Percentiles rank a stretch among this genome's conserved stretches.
These are phyloP conservation scores for Dissophora ornata DNA, from an alignment of 192 early-diverging fungal genomes.

Conservation along the genomic window DNA sequence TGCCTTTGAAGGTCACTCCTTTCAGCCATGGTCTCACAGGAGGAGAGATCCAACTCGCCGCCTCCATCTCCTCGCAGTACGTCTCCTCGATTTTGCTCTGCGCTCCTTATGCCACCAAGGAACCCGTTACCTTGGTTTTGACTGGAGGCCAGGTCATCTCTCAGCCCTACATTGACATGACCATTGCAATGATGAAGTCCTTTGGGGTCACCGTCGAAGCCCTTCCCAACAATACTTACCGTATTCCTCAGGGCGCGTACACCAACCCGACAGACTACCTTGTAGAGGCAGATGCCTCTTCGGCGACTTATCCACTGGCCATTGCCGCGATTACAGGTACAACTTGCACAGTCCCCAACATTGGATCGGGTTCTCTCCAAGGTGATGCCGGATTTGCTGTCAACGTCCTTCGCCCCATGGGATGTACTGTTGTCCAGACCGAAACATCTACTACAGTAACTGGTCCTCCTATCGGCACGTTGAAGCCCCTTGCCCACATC, in stretches of 20 bases:
- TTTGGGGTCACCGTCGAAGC: constrained; percentile 89
- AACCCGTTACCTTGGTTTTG: constrained; percentile 83
- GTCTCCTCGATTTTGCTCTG: constrained; percentile 96
- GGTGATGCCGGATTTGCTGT: constrained; percentile 93
- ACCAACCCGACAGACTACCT: constrained; percentile 85
- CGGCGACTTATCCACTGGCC: constrained; percentile 97
- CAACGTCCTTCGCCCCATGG: constrained; percentile 92
- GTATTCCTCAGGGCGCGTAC: constrained; percentile 84
- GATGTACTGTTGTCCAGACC: constrained; percentile 91
- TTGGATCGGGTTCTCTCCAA: constrained; percentile 92
- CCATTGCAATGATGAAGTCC: constrained; percentile 96
- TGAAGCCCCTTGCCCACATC: constrained; percentile 79
- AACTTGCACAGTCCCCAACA: constrained; percentile 89
- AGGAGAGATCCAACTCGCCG: constrained; percentile 89
- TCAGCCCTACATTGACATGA: constrained; percentile 99
- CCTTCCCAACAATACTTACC: constrained; percentile 81
- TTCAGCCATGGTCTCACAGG: constrained; percentile 78
- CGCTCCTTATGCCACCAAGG: constrained; percentile 88
- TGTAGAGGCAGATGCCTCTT: constrained; percentile 96
- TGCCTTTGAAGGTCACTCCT: constrained; percentile 89
- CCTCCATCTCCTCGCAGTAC: constrained; percentile 96
- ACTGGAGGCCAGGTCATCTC: constrained; percentile 95
- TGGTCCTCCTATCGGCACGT: constrained; percentile 79
- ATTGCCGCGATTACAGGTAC: constrained; percentile 96
- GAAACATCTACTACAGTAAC: constrained; percentile 88